These are phyloP conservation scores for Boletus sp. DNA, from an alignment of 1,284 basidiomycete species.

Conservation along the genomic window DNA sequence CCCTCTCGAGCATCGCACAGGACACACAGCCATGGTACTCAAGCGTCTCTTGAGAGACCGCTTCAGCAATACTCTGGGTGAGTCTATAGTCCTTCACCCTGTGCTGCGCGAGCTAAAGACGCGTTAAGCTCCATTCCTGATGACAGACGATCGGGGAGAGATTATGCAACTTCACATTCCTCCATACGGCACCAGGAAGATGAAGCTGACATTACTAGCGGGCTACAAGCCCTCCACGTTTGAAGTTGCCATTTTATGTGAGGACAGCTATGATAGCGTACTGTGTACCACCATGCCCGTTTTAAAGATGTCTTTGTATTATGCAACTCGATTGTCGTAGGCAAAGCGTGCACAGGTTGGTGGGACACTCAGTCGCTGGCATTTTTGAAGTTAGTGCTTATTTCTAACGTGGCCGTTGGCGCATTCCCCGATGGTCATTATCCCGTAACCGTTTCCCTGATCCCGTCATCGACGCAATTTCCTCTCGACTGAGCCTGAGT, in stretches of 20 bases:
- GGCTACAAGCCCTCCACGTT: conserved; percentile 24
- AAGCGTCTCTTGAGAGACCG: conserved; percentile 19
- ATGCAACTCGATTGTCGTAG: background rate
- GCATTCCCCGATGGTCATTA: conserved; percentile 18
- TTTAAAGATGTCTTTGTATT: conserved; percentile 4
- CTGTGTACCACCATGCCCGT: conserved; percentile 4
- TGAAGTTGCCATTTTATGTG: conserved; percentile 17
- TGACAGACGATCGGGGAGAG: conserved; percentile 27
- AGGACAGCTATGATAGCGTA: background rate
- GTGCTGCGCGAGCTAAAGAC: conserved; percentile 12
- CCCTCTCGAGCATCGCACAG: conserved; percentile 32
- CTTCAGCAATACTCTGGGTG: conserved; percentile 21
- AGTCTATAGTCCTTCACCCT: conserved; percentile 5
- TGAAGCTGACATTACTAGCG: conserved; percentile 23
- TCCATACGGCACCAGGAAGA: conserved; percentile 19
- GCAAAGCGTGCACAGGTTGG: background rate
- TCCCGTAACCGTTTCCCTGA: conserved; percentile 8
- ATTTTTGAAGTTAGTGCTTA: background rate
- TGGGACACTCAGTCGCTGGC: background rate
- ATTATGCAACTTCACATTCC: conserved; percentile 19
- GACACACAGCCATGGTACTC: conserved; percentile 22
- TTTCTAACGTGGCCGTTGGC: conserved; percentile 15
- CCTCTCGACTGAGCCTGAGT: conserved; percentile 57
- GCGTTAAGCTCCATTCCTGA: conserved; percentile 23
- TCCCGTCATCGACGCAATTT: conserved; percentile 48